These are phyloP conservation scores for Hydnum rufescens DNA, from an alignment of 768 basidiomycete genomes.

Conservation along the genomic window DNA sequence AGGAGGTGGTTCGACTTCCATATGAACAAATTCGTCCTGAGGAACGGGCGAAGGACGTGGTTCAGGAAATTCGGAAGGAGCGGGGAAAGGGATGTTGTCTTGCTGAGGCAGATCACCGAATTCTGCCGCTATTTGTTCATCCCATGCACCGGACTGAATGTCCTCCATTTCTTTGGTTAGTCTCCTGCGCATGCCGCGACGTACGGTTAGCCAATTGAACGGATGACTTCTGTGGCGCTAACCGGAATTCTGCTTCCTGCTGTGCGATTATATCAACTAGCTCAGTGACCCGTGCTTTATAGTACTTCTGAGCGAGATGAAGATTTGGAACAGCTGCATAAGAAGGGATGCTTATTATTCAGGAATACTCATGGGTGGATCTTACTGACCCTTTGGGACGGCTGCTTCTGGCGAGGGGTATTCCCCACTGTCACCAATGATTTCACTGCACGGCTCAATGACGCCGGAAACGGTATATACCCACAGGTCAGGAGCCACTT, in stretches of 20 bases:
- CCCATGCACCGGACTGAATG: constrained; percentile 49
- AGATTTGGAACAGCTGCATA: constrained; percentile 40
- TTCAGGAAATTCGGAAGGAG: too few relatives aligned
- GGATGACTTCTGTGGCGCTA: constrained; percentile 11
- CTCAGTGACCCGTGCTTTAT: constrained; percentile 46
- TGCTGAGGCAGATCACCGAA: too few relatives aligned
- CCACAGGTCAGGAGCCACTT: constrained; percentile 45
- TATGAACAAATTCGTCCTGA: too few relatives aligned
- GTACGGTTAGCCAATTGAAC: background rate
- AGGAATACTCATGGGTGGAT: background rate
- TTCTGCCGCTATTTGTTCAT: constrained; percentile 28
- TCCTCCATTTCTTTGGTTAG: constrained; percentile 58
- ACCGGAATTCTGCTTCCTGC: constrained; percentile 71
- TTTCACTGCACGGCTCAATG: too few relatives aligned
- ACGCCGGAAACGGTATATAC: constrained; percentile 10
- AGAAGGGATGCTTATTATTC: too few relatives aligned
- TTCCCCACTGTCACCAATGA: too few relatives aligned
- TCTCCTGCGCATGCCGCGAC: constrained; percentile 22
- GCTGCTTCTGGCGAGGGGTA: background rate
- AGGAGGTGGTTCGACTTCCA: too few relatives aligned
- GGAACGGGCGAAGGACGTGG: too few relatives aligned
- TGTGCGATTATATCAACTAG: constrained; percentile 46
- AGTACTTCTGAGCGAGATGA: constrained; percentile 56
- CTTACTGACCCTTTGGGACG: background rate
- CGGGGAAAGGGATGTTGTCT: too few relatives aligned